Conservation (phyloP, 1,284 basidiomycete genomes). For the Sparassis latifolia region DNA sequence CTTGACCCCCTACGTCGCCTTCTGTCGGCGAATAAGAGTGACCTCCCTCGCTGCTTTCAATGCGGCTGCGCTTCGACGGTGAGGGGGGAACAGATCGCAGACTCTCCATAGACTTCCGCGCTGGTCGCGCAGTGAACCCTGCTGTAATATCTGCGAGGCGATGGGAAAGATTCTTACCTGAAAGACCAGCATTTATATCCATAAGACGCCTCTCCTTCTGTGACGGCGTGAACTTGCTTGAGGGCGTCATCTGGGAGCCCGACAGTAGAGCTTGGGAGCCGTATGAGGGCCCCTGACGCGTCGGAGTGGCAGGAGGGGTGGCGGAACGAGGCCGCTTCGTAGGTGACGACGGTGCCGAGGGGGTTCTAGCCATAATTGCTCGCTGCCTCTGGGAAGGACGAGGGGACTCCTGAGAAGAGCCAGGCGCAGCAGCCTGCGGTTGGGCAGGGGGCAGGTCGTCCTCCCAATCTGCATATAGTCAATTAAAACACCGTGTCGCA, state of each 20-base stretch:
- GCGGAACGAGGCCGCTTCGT: slow-evolving; percentile 2
- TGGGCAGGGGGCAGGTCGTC: slow-evolving; percentile 21
- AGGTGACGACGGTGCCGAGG: slow-evolving; percentile 2
- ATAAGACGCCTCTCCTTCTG: slow-evolving; percentile 2
- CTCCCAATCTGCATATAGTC: slow-evolving; percentile 28
- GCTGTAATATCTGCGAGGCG: not conserved
- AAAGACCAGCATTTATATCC: not conserved
- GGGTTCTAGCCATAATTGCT: slow-evolving; percentile 8
- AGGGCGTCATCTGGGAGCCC: slow-evolving; percentile 1
- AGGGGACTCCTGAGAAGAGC: not conserved
- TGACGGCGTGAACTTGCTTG: slow-evolving; percentile 7
- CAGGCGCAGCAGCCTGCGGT: not conserved
- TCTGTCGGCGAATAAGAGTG: slow-evolving; percentile 1
- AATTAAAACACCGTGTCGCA: not conserved
- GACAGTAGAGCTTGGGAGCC: not conserved
- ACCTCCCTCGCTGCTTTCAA: not conserved
- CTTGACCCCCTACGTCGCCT: slow-evolving; percentile 1
- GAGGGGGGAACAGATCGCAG: slow-evolving; percentile 1
- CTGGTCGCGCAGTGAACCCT: not conserved
- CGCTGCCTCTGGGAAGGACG: slow-evolving; percentile 11
- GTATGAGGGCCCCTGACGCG: too few species aligned
- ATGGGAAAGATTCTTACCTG: not conserved
- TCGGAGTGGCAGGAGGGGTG: not conserved
- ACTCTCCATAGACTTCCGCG: not conserved
- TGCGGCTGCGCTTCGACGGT: slow-evolving; percentile 6